Evolutionary conservation across 2,329 filamentous ascomycete species (phyloP).

Genomic region (Fusarium veterinarium): DNA sequence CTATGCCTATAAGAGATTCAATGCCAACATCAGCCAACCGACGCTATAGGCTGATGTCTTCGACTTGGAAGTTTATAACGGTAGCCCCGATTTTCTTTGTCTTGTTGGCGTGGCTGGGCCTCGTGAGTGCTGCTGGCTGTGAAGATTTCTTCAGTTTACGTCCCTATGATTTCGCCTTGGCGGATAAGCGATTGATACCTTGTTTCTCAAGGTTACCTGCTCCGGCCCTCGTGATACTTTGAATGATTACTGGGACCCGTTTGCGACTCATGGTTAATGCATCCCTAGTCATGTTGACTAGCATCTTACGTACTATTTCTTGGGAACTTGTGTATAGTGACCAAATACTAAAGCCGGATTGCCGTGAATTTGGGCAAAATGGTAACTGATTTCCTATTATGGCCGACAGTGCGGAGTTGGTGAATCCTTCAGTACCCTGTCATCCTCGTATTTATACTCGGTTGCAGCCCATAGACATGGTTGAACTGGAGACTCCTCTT

Average conservation of each 20-base stretch:
- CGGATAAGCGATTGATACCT: background rate
- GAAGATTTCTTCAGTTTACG: too few relatives aligned
- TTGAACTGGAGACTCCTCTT: background rate
- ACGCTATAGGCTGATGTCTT: background rate
- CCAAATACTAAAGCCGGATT: background rate
- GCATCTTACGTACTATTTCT: accelerated
- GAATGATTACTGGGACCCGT: accelerated
- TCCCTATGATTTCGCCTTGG: too few relatives aligned
- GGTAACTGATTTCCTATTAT: background rate
- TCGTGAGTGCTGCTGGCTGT: background rate
- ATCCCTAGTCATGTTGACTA: background rate
- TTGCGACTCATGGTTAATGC: background rate
- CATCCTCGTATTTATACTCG: background rate
- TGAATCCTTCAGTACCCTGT: background rate
- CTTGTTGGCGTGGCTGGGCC: background rate
- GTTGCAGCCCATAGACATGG: background rate
- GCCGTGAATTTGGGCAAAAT: background rate
- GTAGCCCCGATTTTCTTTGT: too few relatives aligned
- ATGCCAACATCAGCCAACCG: background rate
- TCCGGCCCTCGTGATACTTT: accelerated
- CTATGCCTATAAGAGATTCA: background rate
- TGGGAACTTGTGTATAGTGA: background rate
- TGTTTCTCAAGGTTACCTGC: background rate
- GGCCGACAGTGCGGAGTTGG: background rate
- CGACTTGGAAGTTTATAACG: too few relatives aligned